These are phyloP conservation scores for Penicillium mononematosum DNA, from an alignment of 495 filamentous ascomycete species.

Conservation along the genomic window DNA sequence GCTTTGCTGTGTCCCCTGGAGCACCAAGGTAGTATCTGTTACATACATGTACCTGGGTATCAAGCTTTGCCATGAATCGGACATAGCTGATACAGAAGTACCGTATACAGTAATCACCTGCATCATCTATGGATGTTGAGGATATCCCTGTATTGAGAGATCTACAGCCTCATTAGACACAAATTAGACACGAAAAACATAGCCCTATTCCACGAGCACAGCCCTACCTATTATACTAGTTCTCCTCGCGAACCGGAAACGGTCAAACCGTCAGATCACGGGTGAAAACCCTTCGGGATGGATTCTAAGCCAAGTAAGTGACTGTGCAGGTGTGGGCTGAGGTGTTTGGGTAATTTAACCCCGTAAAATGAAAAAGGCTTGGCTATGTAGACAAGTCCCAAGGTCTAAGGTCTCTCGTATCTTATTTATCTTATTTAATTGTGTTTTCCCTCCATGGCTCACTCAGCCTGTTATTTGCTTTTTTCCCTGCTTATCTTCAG, in stretches of 20 bases:
- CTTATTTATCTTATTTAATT: slow-evolving; percentile 2
- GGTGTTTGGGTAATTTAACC: slow-evolving; percentile 1
- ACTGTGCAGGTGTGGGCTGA: background rate
- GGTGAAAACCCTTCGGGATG: background rate
- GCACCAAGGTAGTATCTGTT: too few relatives aligned
- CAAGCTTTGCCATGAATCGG: background rate
- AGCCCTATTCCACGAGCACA: background rate
- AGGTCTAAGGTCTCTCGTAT: background rate
- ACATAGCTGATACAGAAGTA: background rate
- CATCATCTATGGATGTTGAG: too few relatives aligned
- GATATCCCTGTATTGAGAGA: background rate
- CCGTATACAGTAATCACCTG: background rate
- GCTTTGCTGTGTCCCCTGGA: slow-evolving; percentile 1
- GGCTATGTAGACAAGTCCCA: background rate
- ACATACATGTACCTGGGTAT: background rate
- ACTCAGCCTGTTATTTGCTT: background rate
- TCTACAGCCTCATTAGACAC: background rate
- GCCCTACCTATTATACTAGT: background rate
- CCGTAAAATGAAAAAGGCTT: slow-evolving; percentile 1
- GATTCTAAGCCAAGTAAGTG: background rate
- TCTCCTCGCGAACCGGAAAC: background rate
- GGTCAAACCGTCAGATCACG: background rate
- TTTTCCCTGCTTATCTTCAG: background rate
- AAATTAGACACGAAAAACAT: too few relatives aligned
- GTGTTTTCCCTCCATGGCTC: background rate